phyloP scores from a whole-genome alignment of 163 green algal species.

The Coccomyxa subellipsoidea region DNA sequence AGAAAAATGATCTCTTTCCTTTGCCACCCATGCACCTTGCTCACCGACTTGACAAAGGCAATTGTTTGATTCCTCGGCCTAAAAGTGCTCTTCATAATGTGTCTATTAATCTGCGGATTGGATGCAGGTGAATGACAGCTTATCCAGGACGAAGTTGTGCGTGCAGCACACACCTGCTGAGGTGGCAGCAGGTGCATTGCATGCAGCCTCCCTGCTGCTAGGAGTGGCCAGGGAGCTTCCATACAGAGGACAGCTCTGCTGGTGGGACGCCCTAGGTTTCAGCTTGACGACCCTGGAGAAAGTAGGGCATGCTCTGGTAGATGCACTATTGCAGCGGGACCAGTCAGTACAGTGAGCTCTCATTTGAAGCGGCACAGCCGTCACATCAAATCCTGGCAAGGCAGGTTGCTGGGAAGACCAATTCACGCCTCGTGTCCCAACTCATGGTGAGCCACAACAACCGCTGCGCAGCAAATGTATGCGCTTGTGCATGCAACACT shows the following conservation, averaged over 20 bases:
- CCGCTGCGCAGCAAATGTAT: too few relatives aligned
- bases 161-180: background rate
- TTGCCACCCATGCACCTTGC: too few relatives aligned
- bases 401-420: background rate
- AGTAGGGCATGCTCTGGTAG: background rate
- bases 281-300: background rate
- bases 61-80: too few relatives aligned
- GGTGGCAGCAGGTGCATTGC: background rate
- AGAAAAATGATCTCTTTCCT: background rate
- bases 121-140: slow-evolving; percentile 1
- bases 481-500: too few relatives aligned
- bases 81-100: too few relatives aligned
- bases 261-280: background rate
- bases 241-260: background rate
- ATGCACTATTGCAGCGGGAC: background rate
- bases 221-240: background rate
- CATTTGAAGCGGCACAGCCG: too few relatives aligned
- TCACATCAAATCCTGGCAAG: background rate
- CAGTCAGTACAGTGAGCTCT: background rate
- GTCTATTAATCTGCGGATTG: too few relatives aligned
- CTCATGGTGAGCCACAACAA: too few relatives aligned
- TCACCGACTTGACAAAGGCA: too few relatives aligned
- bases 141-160: background rate
- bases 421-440: too few relatives aligned
- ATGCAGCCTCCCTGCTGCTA: background rate